Conservation (phyloP, 345 rosid species). For the Gossypium raimondii region DNA sequence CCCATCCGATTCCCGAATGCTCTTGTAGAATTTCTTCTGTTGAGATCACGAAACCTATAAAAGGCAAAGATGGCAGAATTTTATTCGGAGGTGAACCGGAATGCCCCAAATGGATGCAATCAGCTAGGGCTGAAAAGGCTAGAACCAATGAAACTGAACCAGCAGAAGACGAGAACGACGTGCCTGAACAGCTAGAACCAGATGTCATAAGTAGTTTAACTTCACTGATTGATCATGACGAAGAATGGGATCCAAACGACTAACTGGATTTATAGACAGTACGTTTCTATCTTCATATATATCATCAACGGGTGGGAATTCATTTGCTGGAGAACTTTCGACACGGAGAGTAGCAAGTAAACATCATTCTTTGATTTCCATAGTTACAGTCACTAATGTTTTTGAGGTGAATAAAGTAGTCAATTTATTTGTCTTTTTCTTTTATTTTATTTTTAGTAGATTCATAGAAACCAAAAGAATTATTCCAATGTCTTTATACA, state of each 20-base stretch:
- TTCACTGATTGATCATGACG: constrained; percentile 61
- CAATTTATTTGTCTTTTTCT: constrained; percentile 28
- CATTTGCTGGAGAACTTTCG: constrained; percentile 26
- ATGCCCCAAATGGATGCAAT: constrained; percentile 91
- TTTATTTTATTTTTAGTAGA: constrained; percentile 28
- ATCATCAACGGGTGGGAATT: constrained; percentile 14
- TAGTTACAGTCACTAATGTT: constrained; percentile 20
- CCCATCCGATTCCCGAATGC: constrained; percentile 97
- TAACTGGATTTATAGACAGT: constrained; percentile 27
- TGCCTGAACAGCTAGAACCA: constrained; percentile 44
- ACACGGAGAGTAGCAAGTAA: constrained; percentile 19
- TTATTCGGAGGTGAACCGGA: constrained; percentile 74
- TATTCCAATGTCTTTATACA: constrained; percentile 26
- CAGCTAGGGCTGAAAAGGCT: constrained; percentile 36
- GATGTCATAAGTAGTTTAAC: constrained; percentile 41
- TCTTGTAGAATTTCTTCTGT: constrained; percentile 66
- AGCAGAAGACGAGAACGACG: constrained; percentile 53
- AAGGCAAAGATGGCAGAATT: constrained; percentile 38
- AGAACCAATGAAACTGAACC: constrained; percentile 44
- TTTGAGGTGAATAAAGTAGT: constrained; percentile 35
- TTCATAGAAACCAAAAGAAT: constrained; percentile 25
- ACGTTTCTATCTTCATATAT: constrained; percentile 7
- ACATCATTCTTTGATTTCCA: constrained; percentile 29
- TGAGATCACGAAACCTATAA: constrained; percentile 28
- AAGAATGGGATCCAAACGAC: constrained; percentile 96